Evolutionary conservation across 371 early-diverging fungal genomes (phyloP), one percentile per base, ranked within the genome.

Genomic region (Mortierella sp.): DNA sequence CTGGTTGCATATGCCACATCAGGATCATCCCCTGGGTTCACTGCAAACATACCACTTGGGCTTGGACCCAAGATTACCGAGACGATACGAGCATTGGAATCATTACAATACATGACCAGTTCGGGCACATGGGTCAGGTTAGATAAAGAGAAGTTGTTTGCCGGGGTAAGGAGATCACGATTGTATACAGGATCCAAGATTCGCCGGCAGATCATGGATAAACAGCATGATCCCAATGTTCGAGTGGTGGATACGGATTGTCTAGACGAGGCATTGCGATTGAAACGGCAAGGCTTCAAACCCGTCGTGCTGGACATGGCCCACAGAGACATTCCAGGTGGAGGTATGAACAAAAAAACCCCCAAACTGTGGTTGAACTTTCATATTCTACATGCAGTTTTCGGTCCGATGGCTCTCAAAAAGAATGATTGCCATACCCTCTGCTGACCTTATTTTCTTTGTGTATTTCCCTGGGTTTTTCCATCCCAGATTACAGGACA

Each of bases 261-360:
- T 34, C 59, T 82, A 29, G 71, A 63, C 45, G 79, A 82, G 39
- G 82, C 76, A n/a, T 44, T 80, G 27, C 34, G 54, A 16, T 49
- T 82, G 55, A 78, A 80, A 51, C 55, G 71, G 3, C 54, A 45
- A 41, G 82, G 82, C 24, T 79, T 56, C 34, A 82, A 79, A 40
- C 82, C 82, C 14, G 27, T 82, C 19, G 79, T 82, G 39, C 65
- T 82, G 12, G 79, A 82, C 48, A 82, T 82, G 82, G 80, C 82
- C 27, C 71, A 68, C 52, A 54, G 67, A 29, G 59, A 60, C 51
- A 52, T 52, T 25, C 80, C 82, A 14, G 82, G 82, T 19, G 82
- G 82, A 54, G 80, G 80, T 81, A 76, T n/a, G n/a, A n/a, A n/a
- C n/a, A n/a, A n/a, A n/a, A n/a, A n/a, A n/a, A n/a, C n/a, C n/a